Evolutionary conservation across 2,329 filamentous ascomycete species (phyloP), one percentile per base, ranked within the genome.

Genomic region (Teratosphaeria zuluensis): DNA sequence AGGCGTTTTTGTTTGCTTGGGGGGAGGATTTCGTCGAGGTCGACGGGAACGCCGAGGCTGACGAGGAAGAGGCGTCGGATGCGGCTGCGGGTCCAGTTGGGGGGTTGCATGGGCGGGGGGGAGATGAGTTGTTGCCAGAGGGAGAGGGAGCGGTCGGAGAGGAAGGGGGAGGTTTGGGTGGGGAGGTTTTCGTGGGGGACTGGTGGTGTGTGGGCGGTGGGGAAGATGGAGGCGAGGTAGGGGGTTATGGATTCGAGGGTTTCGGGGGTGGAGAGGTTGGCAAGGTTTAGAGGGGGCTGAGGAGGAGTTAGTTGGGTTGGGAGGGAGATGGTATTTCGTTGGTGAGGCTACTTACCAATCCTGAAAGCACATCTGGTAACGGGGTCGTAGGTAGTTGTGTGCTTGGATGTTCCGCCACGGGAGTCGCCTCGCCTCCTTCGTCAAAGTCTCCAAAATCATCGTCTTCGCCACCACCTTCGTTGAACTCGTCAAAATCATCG

Each of bases 1-100:
- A 99, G 85, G 72, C 97, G 97, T 81, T 97, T 97, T 73, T 99
- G 94, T 74, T 97, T 97, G 12, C 90, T 95, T 0, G 92, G 92
- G 0, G 94, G 94, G 7, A 99, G 83, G 58, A 99, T 97, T 76
- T 99, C 94, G 74, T 99, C 94, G 0, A 99, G 81, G 68, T 99
- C 94, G 52, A 99, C 90, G 1, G 94, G 94, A 0, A 99, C 94
- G 19, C 94, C 94, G 0, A 99, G 83, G 1, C 92, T 96, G 57
- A 99, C 92, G 51, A 99, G 84, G 72, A 99, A 99, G 30, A 99
- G 83, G 31, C 94, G 89, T 56, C 94, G 86, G 66, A 96, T 99
- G 56, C 92, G 89, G 56, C 91, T 96, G 63, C 94, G 90, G 60
- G 96, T 95, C 94, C 94, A 99, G 74, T 99, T 94, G 0, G 94